Conservation (phyloP, 495 filamentous ascomycete genomes). For the Xylona heveae region DNA sequence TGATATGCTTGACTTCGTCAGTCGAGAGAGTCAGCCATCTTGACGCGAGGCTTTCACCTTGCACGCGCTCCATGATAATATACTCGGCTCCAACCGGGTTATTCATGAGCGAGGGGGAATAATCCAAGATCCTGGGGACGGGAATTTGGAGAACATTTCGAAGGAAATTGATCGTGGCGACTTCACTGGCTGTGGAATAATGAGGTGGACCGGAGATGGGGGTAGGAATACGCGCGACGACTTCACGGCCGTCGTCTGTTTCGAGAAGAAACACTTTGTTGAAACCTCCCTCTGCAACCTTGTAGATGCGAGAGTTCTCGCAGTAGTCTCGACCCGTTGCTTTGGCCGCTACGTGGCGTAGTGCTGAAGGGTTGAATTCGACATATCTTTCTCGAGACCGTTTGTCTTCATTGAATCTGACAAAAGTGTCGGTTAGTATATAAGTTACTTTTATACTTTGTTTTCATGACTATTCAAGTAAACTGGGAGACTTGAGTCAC, state of each 20-base stretch:
- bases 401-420: too few species aligned
- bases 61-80: conserved; percentile 17
- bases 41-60: conserved; percentile 8
- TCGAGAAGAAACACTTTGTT: conserved; percentile 20
- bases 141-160: conserved; percentile 19
- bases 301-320: too few species aligned
- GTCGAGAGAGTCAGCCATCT: conserved; percentile 8
- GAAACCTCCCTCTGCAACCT: conserved; percentile 18
- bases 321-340: too few species aligned
- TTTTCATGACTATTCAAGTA: too few species aligned
- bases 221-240: conserved; percentile 18
- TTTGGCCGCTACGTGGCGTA: too few species aligned
- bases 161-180: conserved; percentile 24
- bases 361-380: too few species aligned
- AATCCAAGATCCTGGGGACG: conserved; percentile 13
- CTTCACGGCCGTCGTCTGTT: conserved; percentile 21
- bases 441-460: too few species aligned
- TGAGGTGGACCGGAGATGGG: conserved; percentile 18
- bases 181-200: conserved; percentile 19
- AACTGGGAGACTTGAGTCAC: too few species aligned
- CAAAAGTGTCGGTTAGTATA: too few species aligned
- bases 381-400: too few species aligned
- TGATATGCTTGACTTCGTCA: too few species aligned
- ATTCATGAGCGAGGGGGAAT: conserved; percentile 11
- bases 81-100: conserved; percentile 18